Percentiles rank a stretch among this genome's conserved stretches.
These are phyloP conservation scores for Annulohypoxylon moriforme DNA, from an alignment of 495 filamentous ascomycete species.

Conservation along the genomic window DNA sequence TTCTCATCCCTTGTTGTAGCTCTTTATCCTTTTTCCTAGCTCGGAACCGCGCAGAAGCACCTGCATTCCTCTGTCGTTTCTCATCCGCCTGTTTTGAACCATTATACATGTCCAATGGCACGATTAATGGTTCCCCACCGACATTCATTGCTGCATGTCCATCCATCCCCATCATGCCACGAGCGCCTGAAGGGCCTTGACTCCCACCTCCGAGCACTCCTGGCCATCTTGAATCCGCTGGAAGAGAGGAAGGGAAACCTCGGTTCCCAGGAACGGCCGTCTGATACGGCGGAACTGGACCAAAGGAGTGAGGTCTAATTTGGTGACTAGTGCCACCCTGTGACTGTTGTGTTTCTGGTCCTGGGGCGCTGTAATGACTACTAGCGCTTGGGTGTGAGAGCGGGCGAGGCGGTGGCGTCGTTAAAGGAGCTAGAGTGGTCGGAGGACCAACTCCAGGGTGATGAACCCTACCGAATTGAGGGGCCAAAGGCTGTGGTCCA, in stretches of 20 bases:
- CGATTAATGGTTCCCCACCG: constrained; percentile 63
- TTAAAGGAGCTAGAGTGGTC: constrained; percentile 45
- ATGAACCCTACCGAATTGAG: constrained; percentile 48
- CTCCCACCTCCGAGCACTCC: constrained; percentile 32
- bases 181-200: constrained; percentile 45
- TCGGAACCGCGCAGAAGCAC: constrained; percentile 89
- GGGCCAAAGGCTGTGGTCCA: constrained; percentile 52
- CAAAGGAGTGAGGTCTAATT: constrained; percentile 41
- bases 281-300: constrained; percentile 45
- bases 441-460: constrained; percentile 49
- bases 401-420: constrained; percentile 50
- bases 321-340: constrained; percentile 37
- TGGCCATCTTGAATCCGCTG: constrained; percentile 52
- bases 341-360: constrained; percentile 43
- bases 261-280: constrained; percentile 35
- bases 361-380: constrained; percentile 45
- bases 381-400: constrained; percentile 55
- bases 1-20: constrained; percentile 72
- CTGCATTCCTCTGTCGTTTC: constrained; percentile 93
- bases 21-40: constrained; percentile 91
- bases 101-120: constrained; percentile 80
- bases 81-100: constrained; percentile 88
- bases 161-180: constrained; percentile 53
- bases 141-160: constrained; percentile 56
- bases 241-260: constrained; percentile 34